Base-by-base conservation (phyloP, 768 basidiomycete species). In the Kwoniella heveanensis region DNA sequence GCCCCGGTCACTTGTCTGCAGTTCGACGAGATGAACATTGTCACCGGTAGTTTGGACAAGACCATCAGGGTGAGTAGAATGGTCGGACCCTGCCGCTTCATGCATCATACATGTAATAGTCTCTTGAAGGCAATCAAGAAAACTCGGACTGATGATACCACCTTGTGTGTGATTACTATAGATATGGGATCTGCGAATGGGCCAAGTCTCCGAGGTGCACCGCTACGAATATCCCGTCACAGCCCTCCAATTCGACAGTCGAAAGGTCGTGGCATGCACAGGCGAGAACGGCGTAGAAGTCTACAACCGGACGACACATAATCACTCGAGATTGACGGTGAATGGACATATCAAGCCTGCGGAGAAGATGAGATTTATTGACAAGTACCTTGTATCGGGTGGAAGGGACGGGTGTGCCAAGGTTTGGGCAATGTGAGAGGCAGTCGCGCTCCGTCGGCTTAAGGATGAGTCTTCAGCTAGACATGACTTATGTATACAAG, bases 151-250 rank as follows among this genome's bases (percentile, higher is more conserved):
- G 51, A 25, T 52, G 22, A 52, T 29, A 2, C 32, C 3, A 3
- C 21, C 13, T 29, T 29, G 2, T 32, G 2, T 19, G 32, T 36
- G 13, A 7, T 36, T 6, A 17, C 25, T 25, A 13, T 60, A 95
- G 92, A 91, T 96, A 63, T 98, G 96, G 96, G 96, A 99, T 75
- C 85, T 99, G 27, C 88, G 96, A 17, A 91, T 88, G 12, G 95
- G 96, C 10, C 85, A 87, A 25, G 88, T 89, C 37, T 87, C 89
- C 57, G 95, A 99, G 72, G 90, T 91, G 5, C 86, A 98, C 69
- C 86, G 88, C 68, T 96, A 90, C 79, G 93, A 98, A 70, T 87
- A 91, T 74, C 88, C 88, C 7, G 89, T 99, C 47, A 95, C 93
- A 1, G 86, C 86, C 21, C 82, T 99, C 26, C 96, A 98, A 76